Percentiles rank a stretch among this genome's conserved stretches.
Conservation (phyloP, 768 basidiomycete genomes). For the Cystobasidium ongulense region DNA sequence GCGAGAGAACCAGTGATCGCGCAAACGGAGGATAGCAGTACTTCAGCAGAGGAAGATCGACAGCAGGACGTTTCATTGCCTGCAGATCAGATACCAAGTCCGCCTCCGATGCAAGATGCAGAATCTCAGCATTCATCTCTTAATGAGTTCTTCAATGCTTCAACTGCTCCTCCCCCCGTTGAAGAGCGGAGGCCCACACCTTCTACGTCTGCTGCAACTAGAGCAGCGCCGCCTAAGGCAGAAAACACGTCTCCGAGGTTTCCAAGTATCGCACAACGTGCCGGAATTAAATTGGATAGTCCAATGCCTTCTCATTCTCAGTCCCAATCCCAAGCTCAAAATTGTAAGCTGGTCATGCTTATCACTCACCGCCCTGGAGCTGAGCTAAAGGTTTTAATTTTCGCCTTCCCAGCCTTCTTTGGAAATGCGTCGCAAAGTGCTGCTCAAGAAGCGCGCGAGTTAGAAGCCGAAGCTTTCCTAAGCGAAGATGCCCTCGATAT, state of each 20-base stretch:
- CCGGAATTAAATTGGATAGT: neutral
- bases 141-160: neutral
- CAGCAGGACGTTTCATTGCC: neutral
- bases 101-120: neutral
- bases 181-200: neutral
- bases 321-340: too few relatives aligned
- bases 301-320: conserved; percentile 2
- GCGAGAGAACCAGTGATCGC: neutral
- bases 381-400: too few relatives aligned
- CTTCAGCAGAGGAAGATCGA: neutral
- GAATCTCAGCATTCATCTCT: neutral
- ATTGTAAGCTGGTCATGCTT: too few relatives aligned
- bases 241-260: neutral
- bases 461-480: neutral
- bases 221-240: neutral
- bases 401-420: neutral
- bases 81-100: neutral
- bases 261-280: neutral
- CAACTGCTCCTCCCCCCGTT: neutral
- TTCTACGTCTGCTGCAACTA: neutral
- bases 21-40: neutral
- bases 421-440: neutral
- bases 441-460: neutral
- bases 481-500: neutral
- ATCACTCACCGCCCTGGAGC: too few relatives aligned